These are phyloP conservation scores for Sungouiella thailandica DNA, from an alignment of 805 yeast genomes.

Conservation along the genomic window DNA sequence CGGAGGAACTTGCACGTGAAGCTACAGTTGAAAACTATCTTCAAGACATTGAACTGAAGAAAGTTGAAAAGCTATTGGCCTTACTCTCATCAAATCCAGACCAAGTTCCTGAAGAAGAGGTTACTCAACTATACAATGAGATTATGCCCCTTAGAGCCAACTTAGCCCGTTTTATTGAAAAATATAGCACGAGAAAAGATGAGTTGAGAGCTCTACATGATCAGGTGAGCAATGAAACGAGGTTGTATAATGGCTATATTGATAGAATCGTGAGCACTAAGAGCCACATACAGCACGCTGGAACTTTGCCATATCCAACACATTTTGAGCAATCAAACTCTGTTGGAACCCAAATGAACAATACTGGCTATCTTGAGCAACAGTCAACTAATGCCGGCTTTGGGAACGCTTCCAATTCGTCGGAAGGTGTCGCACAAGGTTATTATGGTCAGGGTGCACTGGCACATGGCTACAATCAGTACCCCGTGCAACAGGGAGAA, in stretches of 20 bases:
- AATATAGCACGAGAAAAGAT: conserved; percentile 70
- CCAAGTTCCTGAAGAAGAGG: conserved; percentile 50
- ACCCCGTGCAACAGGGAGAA: too few relatives aligned
- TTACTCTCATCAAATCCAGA: conserved; percentile 38
- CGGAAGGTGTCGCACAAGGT: too few relatives aligned
- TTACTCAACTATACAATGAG: conserved; percentile 68
- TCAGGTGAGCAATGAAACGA: conserved; percentile 65
- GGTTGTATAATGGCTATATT: conserved; percentile 63
- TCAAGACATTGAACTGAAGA: conserved; percentile 44
- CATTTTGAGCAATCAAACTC: too few relatives aligned
- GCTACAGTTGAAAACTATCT: conserved; percentile 47
- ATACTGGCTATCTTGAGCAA: conserved; percentile 11
- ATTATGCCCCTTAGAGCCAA: conserved; percentile 70
- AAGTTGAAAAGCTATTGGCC: conserved; percentile 67
- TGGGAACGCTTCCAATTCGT: conserved; percentile 22
- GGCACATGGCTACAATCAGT: too few relatives aligned
- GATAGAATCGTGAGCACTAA: conserved; percentile 29
- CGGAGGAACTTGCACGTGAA: conserved; percentile 53
- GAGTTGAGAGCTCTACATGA: conserved; percentile 70
- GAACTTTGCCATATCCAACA: conserved; percentile 7
- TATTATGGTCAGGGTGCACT: too few relatives aligned
- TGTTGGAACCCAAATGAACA: too few relatives aligned
- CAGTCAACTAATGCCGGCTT: conserved; percentile 40
- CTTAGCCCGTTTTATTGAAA: conserved; percentile 69
- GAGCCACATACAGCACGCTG: conserved; percentile 3